Base-by-base conservation (phyloP, 78 protist species). In the Planoprotostelium fungivorum region DNA sequence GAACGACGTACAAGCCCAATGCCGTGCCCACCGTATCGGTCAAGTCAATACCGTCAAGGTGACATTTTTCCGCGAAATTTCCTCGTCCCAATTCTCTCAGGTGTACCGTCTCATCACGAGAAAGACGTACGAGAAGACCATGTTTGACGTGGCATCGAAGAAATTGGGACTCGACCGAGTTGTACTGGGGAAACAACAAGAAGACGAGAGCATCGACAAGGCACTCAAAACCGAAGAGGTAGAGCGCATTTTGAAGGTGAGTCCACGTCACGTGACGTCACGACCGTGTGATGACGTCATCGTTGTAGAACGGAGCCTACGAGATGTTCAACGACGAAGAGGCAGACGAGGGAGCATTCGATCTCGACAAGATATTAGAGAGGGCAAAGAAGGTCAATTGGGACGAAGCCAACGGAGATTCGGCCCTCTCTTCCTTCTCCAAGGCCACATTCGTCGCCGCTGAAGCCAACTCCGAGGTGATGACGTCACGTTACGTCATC, bases 21-120 rank as follows among this genome's bases (percentile, higher is more conserved):
- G 92, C 31, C 38, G 98, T 36, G 94, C 98, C 83, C 99, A 98
- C 89, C 92, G 99, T 37, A 96, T 97, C 87, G 99, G 99, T n/a
- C 99, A 98, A 89, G 97, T 92, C 29, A 91, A 91, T 36, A 89
- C 94, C 63, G 97, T 97, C 36, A 97, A 95, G 83, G 73, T 51
- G 73, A 51, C 31, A 25, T 16, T 51, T n/a, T n/a, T n/a, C n/a
- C n/a, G n/a, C n/a, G n/a, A n/a, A n/a, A n/a, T n/a, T n/a, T n/a
- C n/a, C n/a, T n/a, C n/a, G n/a, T n/a, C n/a, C n/a, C n/a, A n/a
- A n/a, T n/a, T n/a, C n/a, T n/a, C n/a, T 51, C 16, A 51, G 73
- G 98, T 98, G 23, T 97, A 96, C 95, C 89, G 99, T 73, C 91
- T 98, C 31, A 91, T 97, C 88, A 95, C 98, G 34, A 89, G 94